Evolutionary conservation across 164 flowering plant genomes (phyloP).

Genomic region (Chimonanthus praecox): DNA sequence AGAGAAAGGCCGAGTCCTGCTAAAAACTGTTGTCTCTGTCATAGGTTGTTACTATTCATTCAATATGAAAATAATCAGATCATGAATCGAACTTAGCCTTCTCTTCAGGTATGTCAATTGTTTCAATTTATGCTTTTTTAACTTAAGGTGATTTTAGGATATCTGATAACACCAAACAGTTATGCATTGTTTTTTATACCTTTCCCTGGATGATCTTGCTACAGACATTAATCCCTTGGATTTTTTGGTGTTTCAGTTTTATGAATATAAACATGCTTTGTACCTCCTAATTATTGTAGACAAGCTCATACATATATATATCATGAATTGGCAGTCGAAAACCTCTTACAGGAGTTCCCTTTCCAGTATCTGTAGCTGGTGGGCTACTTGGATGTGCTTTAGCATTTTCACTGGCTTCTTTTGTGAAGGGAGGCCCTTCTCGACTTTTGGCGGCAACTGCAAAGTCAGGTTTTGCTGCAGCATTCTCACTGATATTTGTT

Average conservation of each 20-base stretch:
- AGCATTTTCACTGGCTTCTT: constrained; percentile 55
- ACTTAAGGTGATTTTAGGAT: neutral
- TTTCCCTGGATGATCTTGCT: neutral
- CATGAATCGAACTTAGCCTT: too few species aligned
- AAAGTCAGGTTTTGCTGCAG: constrained; percentile 97
- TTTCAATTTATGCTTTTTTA: neutral
- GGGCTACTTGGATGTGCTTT: constrained; percentile 66
- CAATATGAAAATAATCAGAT: too few species aligned
- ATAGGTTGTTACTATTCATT: too few species aligned
- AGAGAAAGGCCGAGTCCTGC: too few species aligned
- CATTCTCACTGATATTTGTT: constrained; percentile 87
- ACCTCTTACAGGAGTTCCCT: constrained; percentile 45
- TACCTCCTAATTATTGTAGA: neutral
- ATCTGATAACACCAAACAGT: neutral
- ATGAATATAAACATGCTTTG: neutral
- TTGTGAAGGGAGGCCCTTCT: constrained; percentile 69
- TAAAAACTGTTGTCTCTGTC: too few species aligned
- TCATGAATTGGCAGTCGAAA: constrained; percentile 45
- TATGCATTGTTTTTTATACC: neutral
- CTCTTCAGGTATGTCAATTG: too few species aligned
- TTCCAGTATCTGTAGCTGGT: constrained; percentile 53
- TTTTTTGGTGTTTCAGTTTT: neutral
- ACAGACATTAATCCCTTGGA: neutral
- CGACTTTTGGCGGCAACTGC: constrained; percentile 69
- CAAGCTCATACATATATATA: constrained; percentile 9